Conservation (phyloP, 2,329 filamentous ascomycete genomes). For the Aaosphaeria pasadenensis region DNA sequence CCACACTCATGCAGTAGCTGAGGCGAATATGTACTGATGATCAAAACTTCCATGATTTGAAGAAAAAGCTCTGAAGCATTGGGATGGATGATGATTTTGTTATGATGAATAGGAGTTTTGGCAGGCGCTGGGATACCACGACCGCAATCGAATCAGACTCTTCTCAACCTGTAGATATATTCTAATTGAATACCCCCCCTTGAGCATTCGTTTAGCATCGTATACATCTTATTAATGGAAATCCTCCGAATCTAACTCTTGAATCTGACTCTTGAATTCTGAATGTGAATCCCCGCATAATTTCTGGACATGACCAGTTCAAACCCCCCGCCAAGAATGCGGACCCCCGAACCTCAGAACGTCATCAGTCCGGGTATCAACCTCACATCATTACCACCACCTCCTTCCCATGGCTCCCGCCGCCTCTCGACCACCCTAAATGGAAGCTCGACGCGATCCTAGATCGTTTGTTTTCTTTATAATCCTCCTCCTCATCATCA, state of each 20-base stretch:
- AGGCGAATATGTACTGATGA: no score
- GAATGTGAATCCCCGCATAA: not conserved
- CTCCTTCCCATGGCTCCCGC: slow-evolving; percentile 18
- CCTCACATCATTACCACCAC: not conserved
- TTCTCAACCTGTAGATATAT: slow-evolving; percentile 14
- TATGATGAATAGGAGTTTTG: slow-evolving; percentile 11
- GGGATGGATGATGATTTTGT: slow-evolving; percentile 6
- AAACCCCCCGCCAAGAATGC: not conserved
- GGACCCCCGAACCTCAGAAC: slow-evolving; percentile 3
- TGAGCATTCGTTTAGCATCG: not conserved
- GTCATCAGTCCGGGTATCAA: slow-evolving; percentile 4
- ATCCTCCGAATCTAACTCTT: not conserved
- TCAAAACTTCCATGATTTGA: no score
- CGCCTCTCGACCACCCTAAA: slow-evolving; percentile 22
- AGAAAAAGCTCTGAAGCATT: no score
- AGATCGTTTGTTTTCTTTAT: slow-evolving; percentile 36
- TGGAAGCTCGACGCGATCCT: slow-evolving; percentile 37
- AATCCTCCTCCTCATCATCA: slow-evolving; percentile 36
- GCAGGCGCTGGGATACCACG: slow-evolving; percentile 1
- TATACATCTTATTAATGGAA: not conserved
- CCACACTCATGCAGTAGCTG: slow-evolving; percentile 9
- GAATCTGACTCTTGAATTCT: not conserved
- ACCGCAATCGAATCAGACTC: slow-evolving; percentile 11
- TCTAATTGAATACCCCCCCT: slow-evolving; percentile 31
- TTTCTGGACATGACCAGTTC: slow-evolving; percentile 8